A percentile compares a stretch with the other conserved stretches of the same genome.
Conservation (phyloP, 2,329 filamentous ascomycete genomes). For the Alternaria sp. region DNA sequence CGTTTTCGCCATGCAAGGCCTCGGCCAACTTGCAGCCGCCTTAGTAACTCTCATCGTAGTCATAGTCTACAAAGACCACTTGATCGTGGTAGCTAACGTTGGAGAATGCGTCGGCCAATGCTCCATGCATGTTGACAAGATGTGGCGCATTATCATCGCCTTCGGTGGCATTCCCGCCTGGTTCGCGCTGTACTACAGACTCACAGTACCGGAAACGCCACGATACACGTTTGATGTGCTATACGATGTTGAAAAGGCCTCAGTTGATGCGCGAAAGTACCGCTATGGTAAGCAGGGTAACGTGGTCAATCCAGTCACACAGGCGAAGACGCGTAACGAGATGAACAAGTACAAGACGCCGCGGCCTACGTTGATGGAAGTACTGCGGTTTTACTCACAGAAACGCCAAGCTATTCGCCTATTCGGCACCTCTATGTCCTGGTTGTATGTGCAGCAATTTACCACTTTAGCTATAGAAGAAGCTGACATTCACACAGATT, state of each 20-base stretch:
- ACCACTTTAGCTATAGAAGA: not conserved
- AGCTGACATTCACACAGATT: conserved; percentile 44
- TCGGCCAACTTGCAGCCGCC: conserved; percentile 78
- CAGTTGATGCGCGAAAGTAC: conserved; percentile 75
- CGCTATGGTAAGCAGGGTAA: conserved; percentile 66
- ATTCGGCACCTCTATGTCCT: conserved; percentile 78
- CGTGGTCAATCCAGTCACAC: conserved; percentile 68
- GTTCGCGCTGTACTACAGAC: conserved; percentile 82
- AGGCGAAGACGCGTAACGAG: conserved; percentile 59
- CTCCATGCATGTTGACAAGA: conserved; percentile 78
- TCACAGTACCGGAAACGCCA: conserved; percentile 87
- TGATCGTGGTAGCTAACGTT: conserved; percentile 59
- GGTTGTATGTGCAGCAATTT: conserved; percentile 61
- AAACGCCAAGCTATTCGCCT: conserved; percentile 74
- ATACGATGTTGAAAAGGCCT: conserved; percentile 68
- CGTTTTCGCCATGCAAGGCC: conserved; percentile 86
- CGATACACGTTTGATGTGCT: conserved; percentile 86
- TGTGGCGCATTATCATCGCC: conserved; percentile 83
- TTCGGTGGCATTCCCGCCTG: conserved; percentile 81
- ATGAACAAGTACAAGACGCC: conserved; percentile 45
- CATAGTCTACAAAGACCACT: conserved; percentile 70
- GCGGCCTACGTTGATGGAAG: conserved; percentile 60
- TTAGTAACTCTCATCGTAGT: conserved; percentile 78
- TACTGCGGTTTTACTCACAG: conserved; percentile 70
- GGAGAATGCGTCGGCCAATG: conserved; percentile 68